Evolutionary conservation across 495 filamentous ascomycete genomes (phyloP).

Genomic region (Pyrenula aspistea): DNA sequence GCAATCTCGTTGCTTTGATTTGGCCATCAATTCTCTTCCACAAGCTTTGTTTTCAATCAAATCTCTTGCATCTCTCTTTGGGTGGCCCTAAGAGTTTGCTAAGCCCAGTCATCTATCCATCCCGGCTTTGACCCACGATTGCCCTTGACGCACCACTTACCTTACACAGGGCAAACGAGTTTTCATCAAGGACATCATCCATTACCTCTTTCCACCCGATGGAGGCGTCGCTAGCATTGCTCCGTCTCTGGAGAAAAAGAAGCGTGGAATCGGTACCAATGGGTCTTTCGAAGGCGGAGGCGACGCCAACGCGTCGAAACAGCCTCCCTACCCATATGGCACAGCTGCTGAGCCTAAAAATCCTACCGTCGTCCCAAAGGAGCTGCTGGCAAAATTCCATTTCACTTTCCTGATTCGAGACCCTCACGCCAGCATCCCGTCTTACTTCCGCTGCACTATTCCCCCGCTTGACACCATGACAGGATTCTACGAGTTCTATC

Average conservation of each 20-base stretch:
- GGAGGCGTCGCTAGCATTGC: slow-evolving; percentile 55
- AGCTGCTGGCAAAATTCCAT: slow-evolving; percentile 62
- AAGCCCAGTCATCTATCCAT: too few relatives aligned
- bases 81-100: too few relatives aligned
- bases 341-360: slow-evolving; percentile 51
- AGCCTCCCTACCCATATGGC: slow-evolving; percentile 41
- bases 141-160: slow-evolving; percentile 22
- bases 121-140: not conserved
- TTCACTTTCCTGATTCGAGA: slow-evolving; percentile 98
- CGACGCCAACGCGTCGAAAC: slow-evolving; percentile 14
- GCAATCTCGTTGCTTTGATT: too few relatives aligned
- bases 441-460: slow-evolving; percentile 90
- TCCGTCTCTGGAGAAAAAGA: slow-evolving; percentile 53
- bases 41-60: too few relatives aligned
- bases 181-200: slow-evolving; percentile 95
- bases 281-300: slow-evolving; percentile 13
- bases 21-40: too few relatives aligned
- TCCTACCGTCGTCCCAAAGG: slow-evolving; percentile 69
- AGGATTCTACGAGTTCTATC: slow-evolving; percentile 76
- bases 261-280: slow-evolving; percentile 49
- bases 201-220: slow-evolving; percentile 75
- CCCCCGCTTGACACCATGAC: slow-evolving; percentile 72
- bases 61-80: too few relatives aligned
- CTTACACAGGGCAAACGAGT: slow-evolving; percentile 53
- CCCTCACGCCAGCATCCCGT: slow-evolving; percentile 74